Percentiles rank a stretch among this genome's conserved stretches.
phyloP scores from a whole-genome alignment of 495 filamentous ascomycete genomes.

The Aspergillus cristatus region DNA sequence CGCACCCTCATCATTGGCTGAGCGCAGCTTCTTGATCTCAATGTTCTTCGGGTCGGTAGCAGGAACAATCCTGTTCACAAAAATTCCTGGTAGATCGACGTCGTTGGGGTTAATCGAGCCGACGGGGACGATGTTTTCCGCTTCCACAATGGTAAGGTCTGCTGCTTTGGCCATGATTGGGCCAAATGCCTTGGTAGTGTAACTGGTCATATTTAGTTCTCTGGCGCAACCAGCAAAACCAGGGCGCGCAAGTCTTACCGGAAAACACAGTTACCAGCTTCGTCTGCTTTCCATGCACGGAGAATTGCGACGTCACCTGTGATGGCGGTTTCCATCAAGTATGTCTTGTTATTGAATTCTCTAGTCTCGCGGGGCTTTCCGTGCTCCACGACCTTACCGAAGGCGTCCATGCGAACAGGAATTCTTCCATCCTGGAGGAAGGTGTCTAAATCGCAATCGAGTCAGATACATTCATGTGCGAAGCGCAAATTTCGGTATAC shows the following conservation, averaged over 20 bases:
- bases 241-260: constrained; percentile 43
- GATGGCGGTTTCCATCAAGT: constrained; percentile 77
- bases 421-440: constrained; percentile 79
- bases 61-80: constrained; percentile 77
- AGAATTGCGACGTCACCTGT: constrained; percentile 82
- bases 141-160: constrained; percentile 81
- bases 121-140: constrained; percentile 78
- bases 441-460: too few species aligned
- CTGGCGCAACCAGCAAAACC: neutral
- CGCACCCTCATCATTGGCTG: constrained; percentile 40
- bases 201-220: constrained; percentile 16
- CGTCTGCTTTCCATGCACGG: constrained; percentile 79
- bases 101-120: constrained; percentile 72
- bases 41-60: constrained; percentile 67
- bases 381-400: constrained; percentile 62
- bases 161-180: constrained; percentile 85
- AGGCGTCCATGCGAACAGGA: constrained; percentile 62
- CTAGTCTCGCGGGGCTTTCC: constrained; percentile 73
- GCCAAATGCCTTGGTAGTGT: constrained; percentile 57
- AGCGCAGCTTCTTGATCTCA: constrained; percentile 68
- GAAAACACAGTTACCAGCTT: constrained; percentile 85
- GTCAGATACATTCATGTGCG: too few species aligned
- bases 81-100: constrained; percentile 82
- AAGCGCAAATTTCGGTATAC: too few species aligned
- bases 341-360: constrained; percentile 75